Conservation (phyloP, 2,329 filamentous ascomycete species). For the Aspergillus sp. region DNA sequence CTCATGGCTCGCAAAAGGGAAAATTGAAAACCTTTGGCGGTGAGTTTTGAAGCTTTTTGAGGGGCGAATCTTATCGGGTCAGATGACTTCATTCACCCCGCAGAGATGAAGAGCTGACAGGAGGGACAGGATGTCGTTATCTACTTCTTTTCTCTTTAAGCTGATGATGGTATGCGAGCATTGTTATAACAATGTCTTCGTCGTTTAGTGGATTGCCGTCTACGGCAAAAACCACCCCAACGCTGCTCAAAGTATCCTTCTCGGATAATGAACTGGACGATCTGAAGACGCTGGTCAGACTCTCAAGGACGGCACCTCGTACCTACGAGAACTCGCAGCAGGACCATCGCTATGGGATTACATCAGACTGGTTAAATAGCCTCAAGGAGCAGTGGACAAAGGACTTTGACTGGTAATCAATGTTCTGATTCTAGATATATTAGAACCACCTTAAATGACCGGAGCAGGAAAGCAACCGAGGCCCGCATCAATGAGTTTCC, state of each 20-base stretch:
- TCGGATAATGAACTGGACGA: constrained; percentile 40
- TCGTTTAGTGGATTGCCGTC: constrained; percentile 28
- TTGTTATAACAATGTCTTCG: constrained; percentile 13
- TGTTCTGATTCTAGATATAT: constrained; percentile 14
- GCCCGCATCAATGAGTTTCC: constrained; percentile 45
- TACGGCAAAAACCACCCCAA: constrained; percentile 28
- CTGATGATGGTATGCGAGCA: background rate
- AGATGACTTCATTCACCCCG: background rate
- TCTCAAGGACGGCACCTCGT: constrained; percentile 44
- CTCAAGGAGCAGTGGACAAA: constrained; percentile 40
- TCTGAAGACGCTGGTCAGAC: constrained; percentile 41
- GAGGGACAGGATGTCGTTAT: background rate
- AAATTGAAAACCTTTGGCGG: too few relatives aligned
- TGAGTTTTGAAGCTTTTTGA: too few relatives aligned
- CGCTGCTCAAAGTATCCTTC: constrained; percentile 39
- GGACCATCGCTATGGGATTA: constrained; percentile 41
- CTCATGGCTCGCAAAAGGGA: too few relatives aligned
- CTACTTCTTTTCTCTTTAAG: background rate
- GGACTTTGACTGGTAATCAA: constrained; percentile 42
- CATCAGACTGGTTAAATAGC: constrained; percentile 40
- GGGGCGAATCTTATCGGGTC: background rate
- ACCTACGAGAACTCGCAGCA: constrained; percentile 45
- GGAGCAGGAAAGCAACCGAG: constrained; percentile 26
- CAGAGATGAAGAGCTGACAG: background rate
- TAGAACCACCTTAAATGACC: constrained; percentile 3